Evolutionary conservation across 148 eudicot species (phyloP).

Genomic region (Polygonum aviculare): DNA sequence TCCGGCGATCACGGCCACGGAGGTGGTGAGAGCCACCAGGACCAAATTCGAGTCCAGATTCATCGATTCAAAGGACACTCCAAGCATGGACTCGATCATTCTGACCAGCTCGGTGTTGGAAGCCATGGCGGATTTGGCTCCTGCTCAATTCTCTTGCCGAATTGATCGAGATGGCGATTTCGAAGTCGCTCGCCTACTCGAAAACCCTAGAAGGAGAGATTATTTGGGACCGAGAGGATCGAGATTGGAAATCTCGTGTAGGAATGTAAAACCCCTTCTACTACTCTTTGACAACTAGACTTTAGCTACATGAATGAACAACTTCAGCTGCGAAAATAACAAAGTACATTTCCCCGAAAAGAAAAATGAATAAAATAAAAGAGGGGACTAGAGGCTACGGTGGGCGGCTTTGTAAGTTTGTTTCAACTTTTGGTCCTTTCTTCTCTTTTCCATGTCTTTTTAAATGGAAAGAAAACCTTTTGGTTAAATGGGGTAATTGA

Average conservation of each 20-base stretch:
- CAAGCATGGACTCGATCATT: constrained; percentile 35
- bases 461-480: too few relatives aligned
- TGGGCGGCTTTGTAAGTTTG: too few relatives aligned
- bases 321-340: not conserved
- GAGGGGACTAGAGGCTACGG: too few relatives aligned
- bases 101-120: constrained; percentile 34
- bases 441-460: too few relatives aligned
- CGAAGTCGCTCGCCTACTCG: not conserved
- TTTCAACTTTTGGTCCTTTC: too few relatives aligned
- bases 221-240: not conserved
- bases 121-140: constrained; percentile 16
- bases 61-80: constrained; percentile 24
- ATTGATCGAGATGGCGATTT: not conserved
- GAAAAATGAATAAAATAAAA: too few relatives aligned
- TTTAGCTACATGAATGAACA: not conserved
- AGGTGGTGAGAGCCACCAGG: constrained; percentile 35
- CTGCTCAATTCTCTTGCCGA: constrained; percentile 4
- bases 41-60: constrained; percentile 15
- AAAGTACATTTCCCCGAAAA: not conserved
- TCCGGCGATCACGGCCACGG: constrained; percentile 53
- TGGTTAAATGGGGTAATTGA: too few relatives aligned
- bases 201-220: constrained; percentile 7
- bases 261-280: not conserved
- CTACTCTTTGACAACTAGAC: not conserved
- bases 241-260: not conserved